A percentile compares a stretch with the other conserved stretches of the same genome.
Evolutionary conservation across 2,329 filamentous ascomycete genomes (phyloP).

Genomic region (Truncatella angustata): DNA sequence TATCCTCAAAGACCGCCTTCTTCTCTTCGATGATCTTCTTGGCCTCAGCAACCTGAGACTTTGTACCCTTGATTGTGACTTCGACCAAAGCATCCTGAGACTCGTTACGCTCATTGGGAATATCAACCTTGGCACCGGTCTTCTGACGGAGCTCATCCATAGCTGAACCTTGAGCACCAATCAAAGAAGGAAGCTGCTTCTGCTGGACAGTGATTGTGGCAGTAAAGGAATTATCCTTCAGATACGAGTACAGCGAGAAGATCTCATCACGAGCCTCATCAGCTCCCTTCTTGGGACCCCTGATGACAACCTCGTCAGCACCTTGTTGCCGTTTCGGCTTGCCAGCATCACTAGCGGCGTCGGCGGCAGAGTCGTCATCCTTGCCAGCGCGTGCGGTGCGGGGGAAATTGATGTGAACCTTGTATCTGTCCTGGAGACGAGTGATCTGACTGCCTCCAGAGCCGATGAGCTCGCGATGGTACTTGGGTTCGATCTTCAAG

Average conservation of each 20-base stretch:
- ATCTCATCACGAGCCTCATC: conserved; percentile 92
- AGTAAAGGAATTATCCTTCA: conserved; percentile 81
- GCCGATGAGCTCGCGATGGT: conserved; percentile 91
- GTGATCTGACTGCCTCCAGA: conserved; percentile 85
- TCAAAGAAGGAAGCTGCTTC: conserved; percentile 89
- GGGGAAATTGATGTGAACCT: conserved; percentile 94
- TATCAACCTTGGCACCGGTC: conserved; percentile 87
- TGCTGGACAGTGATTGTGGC: conserved; percentile 83
- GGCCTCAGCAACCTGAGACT: conserved; percentile 84
- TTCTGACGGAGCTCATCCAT: conserved; percentile 85
- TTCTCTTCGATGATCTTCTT: conserved; percentile 89
- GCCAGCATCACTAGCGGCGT: conserved; percentile 66
- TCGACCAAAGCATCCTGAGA: conserved; percentile 70
- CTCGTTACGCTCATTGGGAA: conserved; percentile 76
- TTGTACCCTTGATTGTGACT: conserved; percentile 89
- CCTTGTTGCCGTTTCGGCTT: conserved; percentile 70
- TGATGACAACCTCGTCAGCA: conserved; percentile 84
- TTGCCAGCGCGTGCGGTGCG: conserved; percentile 59
- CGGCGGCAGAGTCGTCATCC: conserved; percentile 70
- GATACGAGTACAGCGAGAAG: conserved; percentile 81
- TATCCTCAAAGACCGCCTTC: conserved; percentile 83
- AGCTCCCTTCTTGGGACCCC: conserved; percentile 88
- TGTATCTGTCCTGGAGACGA: conserved; percentile 87
- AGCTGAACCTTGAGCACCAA: conserved; percentile 84
- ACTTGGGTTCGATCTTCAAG: conserved; percentile 90